Conservation (phyloP, 768 basidiomycete genomes). For the Austroboletus eburneus region DNA sequence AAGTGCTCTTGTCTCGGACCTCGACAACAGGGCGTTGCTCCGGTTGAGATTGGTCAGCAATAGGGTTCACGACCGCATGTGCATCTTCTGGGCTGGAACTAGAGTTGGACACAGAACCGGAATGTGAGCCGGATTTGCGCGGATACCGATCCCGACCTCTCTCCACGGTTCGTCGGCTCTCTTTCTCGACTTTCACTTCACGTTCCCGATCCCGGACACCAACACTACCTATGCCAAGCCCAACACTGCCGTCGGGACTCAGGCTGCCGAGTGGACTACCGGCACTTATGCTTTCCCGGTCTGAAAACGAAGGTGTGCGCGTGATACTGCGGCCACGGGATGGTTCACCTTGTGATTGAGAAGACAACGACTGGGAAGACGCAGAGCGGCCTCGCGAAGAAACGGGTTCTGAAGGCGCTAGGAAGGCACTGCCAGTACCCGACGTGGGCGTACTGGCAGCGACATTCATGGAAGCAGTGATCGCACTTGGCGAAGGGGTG, state of each 20-base stretch:
- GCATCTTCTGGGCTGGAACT: conserved; percentile 32
- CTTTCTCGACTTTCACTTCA: conserved; percentile 19
- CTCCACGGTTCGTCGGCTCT: conserved; percentile 25
- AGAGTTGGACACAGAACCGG: conserved; percentile 33
- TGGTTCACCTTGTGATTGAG: conserved; percentile 29
- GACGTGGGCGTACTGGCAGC: conserved; percentile 7
- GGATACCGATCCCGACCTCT: conserved; percentile 28
- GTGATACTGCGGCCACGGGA: conserved; percentile 52
- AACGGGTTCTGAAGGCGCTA: conserved; percentile 23
- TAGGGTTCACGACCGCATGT: conserved; percentile 1
- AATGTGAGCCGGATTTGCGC: conserved; percentile 25
- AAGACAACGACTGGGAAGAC: conserved; percentile 33
- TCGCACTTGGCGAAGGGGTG: conserved; percentile 41
- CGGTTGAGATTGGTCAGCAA: conserved; percentile 6
- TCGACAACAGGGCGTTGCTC: conserved; percentile 11
- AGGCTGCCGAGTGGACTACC: conserved; percentile 37
- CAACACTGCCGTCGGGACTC: conserved; percentile 35
- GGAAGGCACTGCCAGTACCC: conserved; percentile 20
- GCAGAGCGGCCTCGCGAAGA: conserved; percentile 25
- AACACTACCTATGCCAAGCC: conserved; percentile 29
- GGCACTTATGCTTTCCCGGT: conserved; percentile 38
- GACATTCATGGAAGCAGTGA: conserved; percentile 10
- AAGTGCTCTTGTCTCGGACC: conserved; percentile 10
- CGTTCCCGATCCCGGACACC: conserved; percentile 34
- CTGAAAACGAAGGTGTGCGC: conserved; percentile 53